Evolutionary conservation across 139 green algal species (phyloP), one percentile per base, ranked within the genome.

Genomic region (Monoraphidium neglectum): DNA sequence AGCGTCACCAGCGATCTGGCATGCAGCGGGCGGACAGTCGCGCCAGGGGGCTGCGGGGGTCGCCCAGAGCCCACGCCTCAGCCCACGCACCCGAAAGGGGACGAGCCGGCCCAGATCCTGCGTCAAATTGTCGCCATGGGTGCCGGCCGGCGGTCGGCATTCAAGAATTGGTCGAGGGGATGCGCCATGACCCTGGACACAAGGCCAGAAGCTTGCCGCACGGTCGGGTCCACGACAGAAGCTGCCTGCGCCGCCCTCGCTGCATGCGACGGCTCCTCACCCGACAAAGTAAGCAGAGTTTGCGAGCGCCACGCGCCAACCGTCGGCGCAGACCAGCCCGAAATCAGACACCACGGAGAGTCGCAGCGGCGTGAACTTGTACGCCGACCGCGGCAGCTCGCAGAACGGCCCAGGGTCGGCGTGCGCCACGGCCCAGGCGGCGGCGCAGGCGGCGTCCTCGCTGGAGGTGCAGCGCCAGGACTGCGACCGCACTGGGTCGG

Each of bases 281-380:
- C 70, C 70, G 5, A 77, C 24, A 47, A 77, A 77, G 40, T 70
- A 77, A n/a, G 56, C 30, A 4, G 40, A 60, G 35, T 77, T 77
- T 4, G 18, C 32, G n/a, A 70, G 6, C 30, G 57, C 72, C 8
- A 62, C 40, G 21, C 60, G 68, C 59, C 59, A 77, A 32, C 59
- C 62, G 59, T 77, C 40, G 33, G 18, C 15, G 43, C 72, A 77
- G 15, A 70, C 59, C 40, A 77, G 37, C 23, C 43, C 43, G 37
- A 70, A 77, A 0, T 30, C 46, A 8, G 40, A 49, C 6, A 77
- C 46, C 16, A 70, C 18, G 12, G 37, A 62, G 28, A 35, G 28
- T 28, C 68, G 40, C 8, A 46, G 57, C 32, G 49, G 15, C 3
- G 5, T 18, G 59, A 60, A 70, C 15, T 6, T 16, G 43, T 70